phyloP scores from a whole-genome alignment of 2,329 filamentous ascomycete species.

The Emmonsiellopsis sp. region DNA sequence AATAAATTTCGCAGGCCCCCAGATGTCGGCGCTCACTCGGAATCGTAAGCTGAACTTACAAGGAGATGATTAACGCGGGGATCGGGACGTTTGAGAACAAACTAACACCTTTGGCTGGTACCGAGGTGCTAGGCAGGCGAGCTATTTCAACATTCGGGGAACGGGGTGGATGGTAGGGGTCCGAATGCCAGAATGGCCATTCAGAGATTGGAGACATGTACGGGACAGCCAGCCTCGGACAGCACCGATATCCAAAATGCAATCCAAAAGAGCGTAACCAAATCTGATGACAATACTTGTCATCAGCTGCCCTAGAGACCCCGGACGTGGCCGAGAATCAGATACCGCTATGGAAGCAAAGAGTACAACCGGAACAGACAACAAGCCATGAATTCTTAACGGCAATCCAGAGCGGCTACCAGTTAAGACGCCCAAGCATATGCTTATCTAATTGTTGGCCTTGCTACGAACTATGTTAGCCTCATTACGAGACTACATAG shows the following conservation, averaged over 20 bases:
- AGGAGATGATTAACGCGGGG: conserved; percentile 60
- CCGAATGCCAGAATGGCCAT: conserved; percentile 21
- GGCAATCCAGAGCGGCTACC: conserved; percentile 20
- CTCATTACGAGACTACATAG: conserved; percentile 12
- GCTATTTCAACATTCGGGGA: conserved; percentile 21
- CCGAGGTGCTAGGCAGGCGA: conserved; percentile 45
- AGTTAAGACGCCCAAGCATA: conserved; percentile 28
- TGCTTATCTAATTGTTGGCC: conserved; percentile 39
- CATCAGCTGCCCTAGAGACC: not conserved
- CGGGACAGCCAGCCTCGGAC: conserved; percentile 31
- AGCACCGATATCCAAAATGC: not conserved
- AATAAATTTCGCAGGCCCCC: conserved; percentile 18
- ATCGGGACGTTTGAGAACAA: conserved; percentile 43
- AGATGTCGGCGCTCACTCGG: conserved; percentile 45
- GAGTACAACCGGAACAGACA: conserved; percentile 28
- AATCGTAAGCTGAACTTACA: conserved; percentile 42
- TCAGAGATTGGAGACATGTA: conserved; percentile 40
- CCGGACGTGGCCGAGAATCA: not conserved
- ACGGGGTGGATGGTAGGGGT: conserved; percentile 34
- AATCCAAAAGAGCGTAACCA: conserved; percentile 5
- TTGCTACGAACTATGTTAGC: conserved; percentile 42
- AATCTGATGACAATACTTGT: conserved; percentile 23
- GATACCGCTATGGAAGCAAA: conserved; percentile 11
- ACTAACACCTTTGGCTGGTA: conserved; percentile 44
- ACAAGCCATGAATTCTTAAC: conserved; percentile 24